Percentiles rank a stretch among this genome's conserved stretches.
phyloP scores from a whole-genome alignment of 352 stramenopile species.

The Phytopythium montanum region DNA sequence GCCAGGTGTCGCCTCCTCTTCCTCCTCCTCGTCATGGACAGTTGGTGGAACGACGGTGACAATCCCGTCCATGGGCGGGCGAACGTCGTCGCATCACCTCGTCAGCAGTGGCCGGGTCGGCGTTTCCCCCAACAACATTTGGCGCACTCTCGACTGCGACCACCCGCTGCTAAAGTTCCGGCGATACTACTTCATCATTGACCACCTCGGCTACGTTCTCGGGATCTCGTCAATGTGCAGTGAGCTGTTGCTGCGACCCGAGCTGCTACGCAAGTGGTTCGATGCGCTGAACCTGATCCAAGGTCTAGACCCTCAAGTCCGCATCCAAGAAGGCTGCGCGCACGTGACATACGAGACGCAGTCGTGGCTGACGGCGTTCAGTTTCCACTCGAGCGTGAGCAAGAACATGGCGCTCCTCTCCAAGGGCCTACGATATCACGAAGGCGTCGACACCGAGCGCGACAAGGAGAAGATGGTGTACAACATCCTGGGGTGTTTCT shows the following conservation, averaged over 20 bases:
- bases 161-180: constrained; percentile 92
- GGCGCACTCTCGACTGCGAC: constrained; percentile 84
- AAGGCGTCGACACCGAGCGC: constrained; percentile 25
- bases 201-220: constrained; percentile 95
- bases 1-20: not conserved
- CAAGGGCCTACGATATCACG: constrained; percentile 59
- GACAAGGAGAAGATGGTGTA: constrained; percentile 58
- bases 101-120: not conserved
- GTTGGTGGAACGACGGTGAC: not conserved
- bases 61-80: constrained; percentile 13
- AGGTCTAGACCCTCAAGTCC: constrained; percentile 69
- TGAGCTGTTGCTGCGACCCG: constrained; percentile 42
- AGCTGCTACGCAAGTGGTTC: constrained; percentile 74
- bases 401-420: constrained; percentile 57
- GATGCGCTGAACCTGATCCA: constrained; percentile 69
- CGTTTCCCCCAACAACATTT: constrained; percentile 15
- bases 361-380: constrained; percentile 93
- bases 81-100: constrained; percentile 1
- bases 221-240: constrained; percentile 84
- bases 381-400: constrained; percentile 76
- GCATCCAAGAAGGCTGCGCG: constrained; percentile 67
- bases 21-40: constrained; percentile 16
- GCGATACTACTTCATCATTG: constrained; percentile 89
- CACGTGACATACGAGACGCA: constrained; percentile 96
- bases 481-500: constrained; percentile 73